These are phyloP conservation scores for Saposhnikovia divaricata DNA, from an alignment of 129 eudicot species.

Conservation along the genomic window DNA sequence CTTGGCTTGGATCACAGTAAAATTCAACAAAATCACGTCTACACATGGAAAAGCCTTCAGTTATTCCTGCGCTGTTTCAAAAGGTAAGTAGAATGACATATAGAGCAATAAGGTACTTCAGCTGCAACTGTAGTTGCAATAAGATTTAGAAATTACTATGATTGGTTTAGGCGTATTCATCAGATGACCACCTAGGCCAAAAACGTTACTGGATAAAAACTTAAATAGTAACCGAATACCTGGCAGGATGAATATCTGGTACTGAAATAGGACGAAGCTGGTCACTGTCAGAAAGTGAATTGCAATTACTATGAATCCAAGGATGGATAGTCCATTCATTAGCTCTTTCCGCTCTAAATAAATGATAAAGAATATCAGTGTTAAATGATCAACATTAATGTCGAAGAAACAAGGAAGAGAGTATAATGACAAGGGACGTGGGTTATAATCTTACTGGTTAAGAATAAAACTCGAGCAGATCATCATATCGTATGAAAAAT, in stretches of 20 bases:
- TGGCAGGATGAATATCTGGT: constrained; percentile 96
- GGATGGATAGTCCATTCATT: constrained; percentile 91
- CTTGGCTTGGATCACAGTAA: constrained; percentile 76
- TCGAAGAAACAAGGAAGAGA: constrained; percentile 2
- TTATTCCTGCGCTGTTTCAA: constrained; percentile 87
- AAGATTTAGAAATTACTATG: neutral
- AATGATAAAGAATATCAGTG: constrained; percentile 3
- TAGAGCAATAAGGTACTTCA: neutral
- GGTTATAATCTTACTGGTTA: constrained; percentile 47
- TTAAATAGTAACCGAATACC: constrained; percentile 32
- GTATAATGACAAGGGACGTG: constrained; percentile 3
- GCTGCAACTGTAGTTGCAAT: neutral
- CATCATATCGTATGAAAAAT: constrained; percentile 99
- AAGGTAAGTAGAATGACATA: constrained; percentile 5
- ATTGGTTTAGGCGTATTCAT: neutral
- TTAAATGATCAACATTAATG: constrained; percentile 7
- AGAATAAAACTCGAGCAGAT: constrained; percentile 95
- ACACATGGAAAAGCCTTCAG: constrained; percentile 98
- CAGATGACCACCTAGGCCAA: neutral
- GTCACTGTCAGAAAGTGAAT: constrained; percentile 70
- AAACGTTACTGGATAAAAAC: neutral
- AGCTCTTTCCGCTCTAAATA: constrained; percentile 43
- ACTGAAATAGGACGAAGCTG: constrained; percentile 81
- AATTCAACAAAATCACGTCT: constrained; percentile 98
- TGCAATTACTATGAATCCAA: constrained; percentile 97